Evolutionary conservation across 441 rosid species (phyloP).

Genomic region (Erodium trifolium): DNA sequence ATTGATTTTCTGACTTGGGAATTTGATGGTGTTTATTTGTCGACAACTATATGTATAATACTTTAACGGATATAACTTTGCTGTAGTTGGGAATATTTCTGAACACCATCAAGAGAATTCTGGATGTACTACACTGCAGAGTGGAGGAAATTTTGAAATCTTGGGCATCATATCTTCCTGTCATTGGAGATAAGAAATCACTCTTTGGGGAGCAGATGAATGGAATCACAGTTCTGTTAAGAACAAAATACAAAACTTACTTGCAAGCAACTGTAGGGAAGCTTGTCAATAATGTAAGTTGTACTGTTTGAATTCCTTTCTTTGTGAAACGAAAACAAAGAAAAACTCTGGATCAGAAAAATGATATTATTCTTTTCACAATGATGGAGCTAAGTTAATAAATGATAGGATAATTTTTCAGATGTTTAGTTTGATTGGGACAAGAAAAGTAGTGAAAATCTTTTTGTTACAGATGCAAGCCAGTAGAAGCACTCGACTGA

Average conservation of each 20-base stretch:
- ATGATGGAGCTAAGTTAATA: neutral
- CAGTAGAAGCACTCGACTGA: constrained; percentile 57
- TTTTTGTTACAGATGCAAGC: constrained; percentile 53
- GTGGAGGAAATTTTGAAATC: constrained; percentile 76
- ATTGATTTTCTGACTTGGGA: neutral
- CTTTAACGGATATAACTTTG: constrained; percentile 22
- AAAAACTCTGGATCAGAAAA: no score
- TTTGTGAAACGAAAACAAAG: neutral
- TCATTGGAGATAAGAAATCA: constrained; percentile 57
- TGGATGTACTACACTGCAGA: constrained; percentile 75
- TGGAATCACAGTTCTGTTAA: constrained; percentile 72
- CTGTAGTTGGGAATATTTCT: constrained; percentile 76
- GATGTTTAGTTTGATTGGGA: neutral
- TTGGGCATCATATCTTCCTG: constrained; percentile 84
- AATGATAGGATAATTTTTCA: neutral
- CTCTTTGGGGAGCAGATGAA: constrained; percentile 88
- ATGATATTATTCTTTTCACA: neutral
- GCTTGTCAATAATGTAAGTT: constrained; percentile 73
- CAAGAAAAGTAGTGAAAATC: neutral
- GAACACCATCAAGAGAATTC: constrained; percentile 83
- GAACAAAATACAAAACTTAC: constrained; percentile 88
- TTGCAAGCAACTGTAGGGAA: constrained; percentile 84
- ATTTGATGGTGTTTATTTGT: neutral
- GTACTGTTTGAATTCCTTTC: neutral
- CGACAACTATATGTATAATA: neutral